Base-by-base conservation (phyloP, 2,329 filamentous ascomycete genomes). In the Xylaria arbuscula region DNA sequence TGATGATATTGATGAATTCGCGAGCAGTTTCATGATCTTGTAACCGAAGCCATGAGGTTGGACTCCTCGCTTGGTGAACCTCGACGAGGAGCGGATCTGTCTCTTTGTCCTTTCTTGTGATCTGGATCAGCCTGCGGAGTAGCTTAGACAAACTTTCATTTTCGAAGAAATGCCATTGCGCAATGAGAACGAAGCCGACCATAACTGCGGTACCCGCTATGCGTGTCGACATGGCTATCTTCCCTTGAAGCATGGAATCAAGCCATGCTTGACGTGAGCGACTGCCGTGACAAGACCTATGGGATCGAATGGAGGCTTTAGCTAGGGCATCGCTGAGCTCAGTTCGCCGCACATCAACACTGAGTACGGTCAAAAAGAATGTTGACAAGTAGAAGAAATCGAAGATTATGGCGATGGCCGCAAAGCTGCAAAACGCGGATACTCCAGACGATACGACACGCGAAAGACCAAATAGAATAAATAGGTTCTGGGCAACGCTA, bases 371-470 rank as follows among this genome's bases (percentile, higher is more conserved):
- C 3, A 94, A 83, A 75, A 95, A 94, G 80, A 94, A 94, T 0
- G 92, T 94, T 8, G 93, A 86, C 24, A 94, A 84, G 75, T 92
- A 94, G 74, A 94, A 89, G 70, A 92, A 91, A 78, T 95, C 92
- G 74, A 94, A 91, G 0, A 92, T 80, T 15, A 93, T 87, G 0
- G 92, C 93, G 60, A 94, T 87, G 2, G 90, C 90, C 2, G 90
- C 89, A 77, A 94, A 95, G 1, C 87, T 87, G 79, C 92, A 94
- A 74, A 94, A 94, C 0, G 90, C 90, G 0, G 89, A 87, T 3
- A 94, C 90, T 56, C 90, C 90, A 0, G 90, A 87, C 4, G 89
- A 89, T 1, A 93, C 90, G 8, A 92, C 77, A 28, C 83, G 86
- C 2, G 91, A 91, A n/a, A 93, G 82, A 1, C 87, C 78, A 74